phyloP scores from a whole-genome alignment of 441 rosid species.

The Croton laevigatus region DNA sequence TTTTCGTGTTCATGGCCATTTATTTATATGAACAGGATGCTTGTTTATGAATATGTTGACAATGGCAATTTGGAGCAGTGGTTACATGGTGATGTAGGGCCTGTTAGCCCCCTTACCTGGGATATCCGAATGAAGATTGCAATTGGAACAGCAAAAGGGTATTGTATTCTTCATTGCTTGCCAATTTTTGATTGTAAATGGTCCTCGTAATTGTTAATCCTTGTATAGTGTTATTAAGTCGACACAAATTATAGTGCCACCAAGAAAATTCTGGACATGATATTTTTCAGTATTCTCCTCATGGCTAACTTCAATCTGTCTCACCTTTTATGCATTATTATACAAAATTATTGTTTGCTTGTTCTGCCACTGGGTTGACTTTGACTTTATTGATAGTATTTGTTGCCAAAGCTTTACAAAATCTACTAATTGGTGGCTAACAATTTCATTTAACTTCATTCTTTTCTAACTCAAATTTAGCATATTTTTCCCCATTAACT shows the following conservation, averaged over 20 bases:
- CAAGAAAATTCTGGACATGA: not conserved
- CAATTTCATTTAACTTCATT: slow-evolving; percentile 1
- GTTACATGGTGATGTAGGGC: slow-evolving; percentile 91
- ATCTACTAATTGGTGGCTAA: not conserved
- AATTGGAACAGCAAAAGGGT: slow-evolving; percentile 96
- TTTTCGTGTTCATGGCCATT: not conserved
- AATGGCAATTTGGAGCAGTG: slow-evolving; percentile 98
- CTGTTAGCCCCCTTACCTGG: slow-evolving; percentile 87
- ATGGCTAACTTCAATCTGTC: not conserved
- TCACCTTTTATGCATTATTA: not conserved
- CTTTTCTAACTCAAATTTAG: not conserved
- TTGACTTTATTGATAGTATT: slow-evolving; percentile 2
- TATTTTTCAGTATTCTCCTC: not conserved
- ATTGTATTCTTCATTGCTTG: slow-evolving; percentile 9
- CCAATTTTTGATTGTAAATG: not conserved
- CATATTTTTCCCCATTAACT: not conserved
- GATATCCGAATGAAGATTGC: slow-evolving; percentile 87
- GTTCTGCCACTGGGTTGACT: not conserved
- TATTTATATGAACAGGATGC: slow-evolving; percentile 56
- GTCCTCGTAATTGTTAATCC: not conserved
- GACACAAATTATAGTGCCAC: not conserved
- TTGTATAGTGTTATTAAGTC: not conserved
- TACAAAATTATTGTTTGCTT: not conserved
- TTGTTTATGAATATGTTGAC: slow-evolving; percentile 84
- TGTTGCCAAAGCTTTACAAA: not conserved